Evolutionary conservation across 345 rosid genomes (phyloP), one percentile per base, ranked within the genome.

Genomic region (Citrus cavaleriei): DNA sequence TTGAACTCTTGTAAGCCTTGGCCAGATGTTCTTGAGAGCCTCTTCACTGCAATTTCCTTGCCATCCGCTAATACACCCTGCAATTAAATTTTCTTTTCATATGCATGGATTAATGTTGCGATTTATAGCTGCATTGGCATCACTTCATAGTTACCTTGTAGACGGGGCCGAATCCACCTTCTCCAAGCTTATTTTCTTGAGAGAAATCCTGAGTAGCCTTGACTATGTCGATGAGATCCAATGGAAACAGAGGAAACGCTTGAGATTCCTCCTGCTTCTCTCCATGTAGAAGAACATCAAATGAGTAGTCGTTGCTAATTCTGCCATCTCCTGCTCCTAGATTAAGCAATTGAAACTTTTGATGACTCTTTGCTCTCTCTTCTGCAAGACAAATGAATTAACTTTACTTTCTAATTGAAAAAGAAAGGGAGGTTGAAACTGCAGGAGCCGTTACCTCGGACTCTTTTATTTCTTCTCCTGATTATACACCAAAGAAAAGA

Each of bases 111-210:
- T 35, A 34, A 37, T 21, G 28, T 10, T 21, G 14, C 7, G 1
- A 9, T 6, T 9, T 7, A 30, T 66, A n/a, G 27, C 7, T 21
- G 51, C 25, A 6, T 37, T 35, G 25, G 14, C 18, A 68, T 35
- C 51, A 68, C 54, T 42, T 32, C 34, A 34, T 37, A 67, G 12
- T 54, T 79, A 81, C 87, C 88, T 83, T 85, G 81, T 81, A 85
- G 3, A 85, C 86, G 1, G 86, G 77, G 27, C 88, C 90, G 58
- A 83, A 87, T 6, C 90, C 86, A 0, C 90, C 90, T 83, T 85
- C 82, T 62, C 88, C 90, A 25, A 87, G 90, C 59, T 85, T 85
- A 75, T 79, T 74, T 57, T 74, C 78, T 14, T 60, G 8, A 28
- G 76, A 65, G 64, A 85, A 83, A n/a, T 77, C 55, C 1, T 76